Base-by-base conservation (phyloP, 768 basidiomycete species). In the Tulasnella sp. region DNA sequence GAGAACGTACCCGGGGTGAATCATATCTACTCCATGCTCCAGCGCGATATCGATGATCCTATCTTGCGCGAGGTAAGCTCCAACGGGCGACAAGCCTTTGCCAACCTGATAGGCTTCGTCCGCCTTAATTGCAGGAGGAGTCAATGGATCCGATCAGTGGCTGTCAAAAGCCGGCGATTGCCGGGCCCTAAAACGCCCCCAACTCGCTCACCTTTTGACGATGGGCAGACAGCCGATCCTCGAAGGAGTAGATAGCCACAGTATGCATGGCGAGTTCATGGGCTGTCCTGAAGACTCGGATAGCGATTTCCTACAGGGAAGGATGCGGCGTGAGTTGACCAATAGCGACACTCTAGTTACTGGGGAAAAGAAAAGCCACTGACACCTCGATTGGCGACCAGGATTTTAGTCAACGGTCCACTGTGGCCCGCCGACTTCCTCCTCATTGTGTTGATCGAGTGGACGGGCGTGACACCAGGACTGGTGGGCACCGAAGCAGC, bases 231-330 rank as follows among this genome's bases (percentile, higher is more conserved):
- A 97, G 80, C 62, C 96, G 81, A 75, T 99, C 96, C 74, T 99
- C 96, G 68, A 78, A 88, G 9, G 94, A 98, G 75, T 90, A 98
- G 75, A 99, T 97, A 38, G 96, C 96, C 58, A 98, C 96, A 49
- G 93, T 96, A 71, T 93, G 91, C 93, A 98, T 96, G 9, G 93
- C 96, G 61, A 99, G 79, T 69, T 99, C 96, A 75, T 99, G 96
- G 51, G 96, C 89, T 0, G 93, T 97, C 67, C 93, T 79, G 79
- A 99, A 98, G 43, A 99, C 92, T 68, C 96, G 88, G 66, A 99
- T 92, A 27, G 96, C 96, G 71, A 99, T 99, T 86, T 99, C 92
- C 90, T 92, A 38, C 34, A 56, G 11, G 44, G 22, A 9, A n/a
- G 12, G 21, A 9, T 63, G n/a, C 29, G 60, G 46, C 12, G 38